A percentile compares a stretch with the other conserved stretches of the same genome.
Evolutionary conservation across 2,329 filamentous ascomycete species (phyloP).

Genomic region (Fusarium goolgardi): DNA sequence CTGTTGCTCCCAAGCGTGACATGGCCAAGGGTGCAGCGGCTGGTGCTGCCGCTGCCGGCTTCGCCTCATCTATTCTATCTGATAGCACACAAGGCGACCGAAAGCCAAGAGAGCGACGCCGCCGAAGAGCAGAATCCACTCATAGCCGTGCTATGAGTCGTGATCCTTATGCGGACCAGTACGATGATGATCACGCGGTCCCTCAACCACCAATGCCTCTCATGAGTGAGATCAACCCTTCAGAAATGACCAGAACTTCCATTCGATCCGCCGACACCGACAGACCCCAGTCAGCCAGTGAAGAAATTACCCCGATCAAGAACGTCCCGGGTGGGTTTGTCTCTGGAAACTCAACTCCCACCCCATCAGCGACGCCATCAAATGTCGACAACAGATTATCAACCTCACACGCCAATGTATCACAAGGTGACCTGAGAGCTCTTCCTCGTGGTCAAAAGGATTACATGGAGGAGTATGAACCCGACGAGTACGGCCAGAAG

Average conservation of each 20-base stretch:
- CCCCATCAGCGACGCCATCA: constrained; percentile 66
- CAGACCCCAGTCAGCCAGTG: constrained; percentile 74
- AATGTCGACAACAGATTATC: constrained; percentile 71
- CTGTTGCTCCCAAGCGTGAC: constrained; percentile 60
- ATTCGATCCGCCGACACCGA: constrained; percentile 86
- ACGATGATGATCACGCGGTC: constrained; percentile 68
- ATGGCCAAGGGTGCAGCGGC: constrained; percentile 59
- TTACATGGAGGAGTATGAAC: constrained; percentile 60
- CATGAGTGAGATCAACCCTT: constrained; percentile 85
- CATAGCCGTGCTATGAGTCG: constrained; percentile 58
- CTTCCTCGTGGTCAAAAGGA: constrained; percentile 62
- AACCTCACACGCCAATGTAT: constrained; percentile 74
- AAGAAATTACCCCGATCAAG: constrained; percentile 69
- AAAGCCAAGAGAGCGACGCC: constrained; percentile 63
- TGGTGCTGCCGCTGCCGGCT: constrained; percentile 58
- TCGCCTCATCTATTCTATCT: constrained; percentile 51
- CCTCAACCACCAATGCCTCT: constrained; percentile 83
- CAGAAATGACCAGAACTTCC: constrained; percentile 88
- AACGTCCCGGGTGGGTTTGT: constrained; percentile 71
- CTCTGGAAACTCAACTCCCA: constrained; percentile 72
- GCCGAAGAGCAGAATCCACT: constrained; percentile 63
- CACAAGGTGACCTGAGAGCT: constrained; percentile 67
- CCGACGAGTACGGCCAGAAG: constrained; percentile 59
- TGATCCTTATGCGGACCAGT: constrained; percentile 61
- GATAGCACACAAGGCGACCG: constrained; percentile 61